A percentile compares a stretch with the other conserved stretches of the same genome.
These are phyloP conservation scores for Cordyceps fumosorosea DNA, from an alignment of 2,329 filamentous ascomycete genomes.

Conservation along the genomic window DNA sequence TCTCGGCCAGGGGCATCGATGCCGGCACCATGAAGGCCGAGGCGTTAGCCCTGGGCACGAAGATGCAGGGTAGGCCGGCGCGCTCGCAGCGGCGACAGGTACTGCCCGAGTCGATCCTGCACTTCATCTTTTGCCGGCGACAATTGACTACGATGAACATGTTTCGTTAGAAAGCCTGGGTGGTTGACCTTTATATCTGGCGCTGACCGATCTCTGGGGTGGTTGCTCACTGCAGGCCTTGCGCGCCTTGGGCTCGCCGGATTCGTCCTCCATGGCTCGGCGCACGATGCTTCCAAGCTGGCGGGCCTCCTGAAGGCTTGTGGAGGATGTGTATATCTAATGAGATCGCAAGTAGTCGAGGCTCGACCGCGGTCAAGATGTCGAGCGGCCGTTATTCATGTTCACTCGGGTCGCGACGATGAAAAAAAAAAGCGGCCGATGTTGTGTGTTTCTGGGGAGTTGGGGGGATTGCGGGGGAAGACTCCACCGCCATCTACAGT, in stretches of 20 bases:
- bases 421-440: no score
- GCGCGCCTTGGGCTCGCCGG: constrained; percentile 21
- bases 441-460: constrained; percentile 10
- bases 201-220: neutral
- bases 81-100: constrained; percentile 28
- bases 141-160: constrained; percentile 19
- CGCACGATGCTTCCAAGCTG: neutral
- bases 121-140: constrained; percentile 30
- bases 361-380: neutral
- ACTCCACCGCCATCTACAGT: constrained; percentile 8
- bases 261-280: constrained; percentile 11
- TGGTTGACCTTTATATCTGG: neutral
- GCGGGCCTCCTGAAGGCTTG: neutral
- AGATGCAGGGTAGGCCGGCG: constrained; percentile 31
- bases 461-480: constrained; percentile 2
- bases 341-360: neutral
- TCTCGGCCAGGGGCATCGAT: neutral
- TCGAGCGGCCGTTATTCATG: neutral
- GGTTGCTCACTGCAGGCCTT: constrained; percentile 25
- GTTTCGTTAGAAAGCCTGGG: neutral
- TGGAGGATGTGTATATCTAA: no score
- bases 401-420: neutral
- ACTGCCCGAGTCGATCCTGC: constrained; percentile 27
- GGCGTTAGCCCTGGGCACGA: constrained; percentile 34
- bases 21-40: constrained; percentile 14